These are phyloP conservation scores for Inonotus hispidus DNA, from an alignment of 1,284 basidiomycete genomes.

Conservation along the genomic window DNA sequence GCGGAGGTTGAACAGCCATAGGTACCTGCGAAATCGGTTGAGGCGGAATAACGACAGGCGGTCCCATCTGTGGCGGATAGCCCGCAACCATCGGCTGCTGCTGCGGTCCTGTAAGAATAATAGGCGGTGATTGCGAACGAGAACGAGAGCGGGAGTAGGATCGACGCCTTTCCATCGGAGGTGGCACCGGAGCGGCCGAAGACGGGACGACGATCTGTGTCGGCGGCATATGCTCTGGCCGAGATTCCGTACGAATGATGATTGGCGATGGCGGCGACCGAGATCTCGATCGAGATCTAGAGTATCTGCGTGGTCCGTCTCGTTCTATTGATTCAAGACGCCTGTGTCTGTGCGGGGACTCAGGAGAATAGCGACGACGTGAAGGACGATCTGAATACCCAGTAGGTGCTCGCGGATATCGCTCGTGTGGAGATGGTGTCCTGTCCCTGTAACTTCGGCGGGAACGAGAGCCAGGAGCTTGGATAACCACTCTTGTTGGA, in stretches of 20 bases:
- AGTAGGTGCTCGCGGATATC: neutral
- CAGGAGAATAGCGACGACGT: neutral
- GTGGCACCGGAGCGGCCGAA: neutral
- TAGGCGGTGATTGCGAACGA: slow-evolving; percentile 12
- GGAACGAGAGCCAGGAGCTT: neutral
- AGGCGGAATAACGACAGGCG: slow-evolving; percentile 3
- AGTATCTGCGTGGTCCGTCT: neutral
- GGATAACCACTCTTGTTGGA: slow-evolving; percentile 9
- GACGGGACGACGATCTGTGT: neutral
- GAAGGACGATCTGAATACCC: slow-evolving; percentile 4
- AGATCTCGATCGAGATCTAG: slow-evolving; percentile 1
- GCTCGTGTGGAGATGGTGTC: slow-evolving; percentile 3
- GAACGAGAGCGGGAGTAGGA: neutral
- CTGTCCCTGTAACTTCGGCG: slow-evolving; percentile 1
- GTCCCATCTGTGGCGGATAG: neutral
- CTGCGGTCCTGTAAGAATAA: neutral
- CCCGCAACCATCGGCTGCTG: neutral
- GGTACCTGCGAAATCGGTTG: neutral
- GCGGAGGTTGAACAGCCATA: slow-evolving; percentile 6
- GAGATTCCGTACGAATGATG: neutral
- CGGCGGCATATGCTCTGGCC: neutral
- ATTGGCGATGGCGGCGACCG: slow-evolving; percentile 19
- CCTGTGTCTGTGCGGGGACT: neutral
- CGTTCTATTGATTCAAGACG: neutral
- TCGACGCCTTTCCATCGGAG: slow-evolving; percentile 14